These are phyloP conservation scores for Boletus tylopilopsis DNA, from an alignment of 768 basidiomycete species.

Conservation along the genomic window DNA sequence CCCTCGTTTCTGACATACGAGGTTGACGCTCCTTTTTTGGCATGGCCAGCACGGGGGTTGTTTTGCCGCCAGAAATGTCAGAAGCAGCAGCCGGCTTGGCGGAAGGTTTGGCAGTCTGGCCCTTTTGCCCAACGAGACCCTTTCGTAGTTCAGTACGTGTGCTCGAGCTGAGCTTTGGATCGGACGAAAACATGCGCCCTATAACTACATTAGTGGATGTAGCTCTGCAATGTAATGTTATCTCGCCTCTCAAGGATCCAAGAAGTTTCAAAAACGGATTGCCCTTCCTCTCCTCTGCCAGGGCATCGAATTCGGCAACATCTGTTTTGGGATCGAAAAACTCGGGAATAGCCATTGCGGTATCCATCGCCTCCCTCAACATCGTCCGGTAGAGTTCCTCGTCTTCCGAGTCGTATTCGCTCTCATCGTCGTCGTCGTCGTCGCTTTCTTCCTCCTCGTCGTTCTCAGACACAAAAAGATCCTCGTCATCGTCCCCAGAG, in stretches of 20 bases:
- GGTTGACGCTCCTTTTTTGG: conserved; percentile 10
- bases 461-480: conserved; percentile 28
- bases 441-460: conserved; percentile 35
- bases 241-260: conserved; percentile 65
- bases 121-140: conserved; percentile 21
- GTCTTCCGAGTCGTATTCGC: conserved; percentile 61
- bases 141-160: conserved; percentile 33
- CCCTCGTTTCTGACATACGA: conserved; percentile 6
- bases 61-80: conserved; percentile 8
- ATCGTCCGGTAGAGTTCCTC: conserved; percentile 62
- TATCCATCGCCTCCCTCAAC: conserved; percentile 71
- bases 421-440: conserved; percentile 37
- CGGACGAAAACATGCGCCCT: conserved; percentile 65
- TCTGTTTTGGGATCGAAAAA: conserved; percentile 50
- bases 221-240: not conserved
- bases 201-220: conserved; percentile 1
- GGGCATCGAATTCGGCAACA: conserved; percentile 41
- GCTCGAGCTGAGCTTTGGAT: conserved; percentile 41
- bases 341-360: conserved; percentile 52
- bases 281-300: conserved; percentile 51
- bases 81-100: conserved; percentile 8
- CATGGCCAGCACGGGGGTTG: conserved; percentile 3
- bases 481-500: conserved; percentile 41
- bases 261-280: conserved; percentile 80
- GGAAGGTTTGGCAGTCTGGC: conserved; percentile 9